Evolutionary conservation across 2,329 filamentous ascomycete genomes (phyloP), one percentile per base, ranked within the genome.

Genomic region (Stylonectria norvegica): DNA sequence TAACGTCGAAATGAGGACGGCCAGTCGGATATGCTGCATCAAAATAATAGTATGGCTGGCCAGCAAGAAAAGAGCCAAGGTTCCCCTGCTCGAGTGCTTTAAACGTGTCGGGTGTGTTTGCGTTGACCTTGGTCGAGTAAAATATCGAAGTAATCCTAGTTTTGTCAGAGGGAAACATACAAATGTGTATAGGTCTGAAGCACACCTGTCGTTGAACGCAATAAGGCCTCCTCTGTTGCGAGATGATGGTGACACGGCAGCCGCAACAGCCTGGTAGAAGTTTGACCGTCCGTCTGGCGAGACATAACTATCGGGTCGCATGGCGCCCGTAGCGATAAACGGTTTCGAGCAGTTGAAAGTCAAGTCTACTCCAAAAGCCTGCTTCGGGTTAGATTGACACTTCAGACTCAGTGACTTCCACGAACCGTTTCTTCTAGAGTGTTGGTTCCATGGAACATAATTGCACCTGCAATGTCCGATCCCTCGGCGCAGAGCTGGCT

Each of bases 71-170:
- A 2, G 33, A 36, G 2, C 45, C 48, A 2, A 52, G 20, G 4
- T 39, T 42, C 1, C 76, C 73, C 52, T 68, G 65, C 58, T 81
- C 78, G 10, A 63, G 61, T 0, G 71, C 66, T 50, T 70, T 72
- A 68, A 82, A 81, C 2, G 77, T 80, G 48, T 81, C 77, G 20
- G 78, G 64, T 0, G 72, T 69, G 57, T 81, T 81, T 17, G 76
- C 75, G 47, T 80, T 75, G n/a, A 71, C 77, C 60, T 81, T 81
- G 33, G 75, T 76, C 3, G 67, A 72, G 58, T 76, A 81, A 56
- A 71, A 79, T 11, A 75, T 73, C 1, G 47, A 55, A 7, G 68
- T 67, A 40, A 80, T 42, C 7, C 40, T 42, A 5, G 1, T 5
- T 6, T 4, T 10, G 11, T 42, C 11, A 42, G 29, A 19, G n/a